phyloP scores from a whole-genome alignment of 2,329 filamentous ascomycete genomes.

The Neonectria faginata region DNA sequence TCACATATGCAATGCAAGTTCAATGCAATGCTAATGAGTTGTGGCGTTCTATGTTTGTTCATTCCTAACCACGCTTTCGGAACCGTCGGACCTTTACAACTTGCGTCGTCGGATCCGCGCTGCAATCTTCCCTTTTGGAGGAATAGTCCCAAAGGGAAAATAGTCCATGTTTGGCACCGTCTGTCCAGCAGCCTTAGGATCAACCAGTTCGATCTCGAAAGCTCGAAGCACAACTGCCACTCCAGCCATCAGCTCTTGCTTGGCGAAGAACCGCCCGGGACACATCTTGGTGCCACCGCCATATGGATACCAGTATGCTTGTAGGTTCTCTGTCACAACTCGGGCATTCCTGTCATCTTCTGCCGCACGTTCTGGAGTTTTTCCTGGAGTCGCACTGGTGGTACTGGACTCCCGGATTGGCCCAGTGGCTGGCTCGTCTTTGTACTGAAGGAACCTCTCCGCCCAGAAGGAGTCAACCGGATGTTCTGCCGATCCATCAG shows the following conservation, averaged over 20 bases:
- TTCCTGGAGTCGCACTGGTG: background rate
- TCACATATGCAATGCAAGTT: background rate
- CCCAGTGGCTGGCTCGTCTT: constrained; percentile 36
- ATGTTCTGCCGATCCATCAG: constrained; percentile 27
- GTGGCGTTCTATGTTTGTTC: background rate
- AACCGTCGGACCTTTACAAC: background rate
- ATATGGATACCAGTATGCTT: constrained; percentile 50
- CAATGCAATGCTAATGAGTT: background rate
- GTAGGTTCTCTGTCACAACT: constrained; percentile 36
- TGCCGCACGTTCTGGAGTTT: background rate
- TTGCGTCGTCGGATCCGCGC: constrained; percentile 32
- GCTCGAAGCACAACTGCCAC: constrained; percentile 47
- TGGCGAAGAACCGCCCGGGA: constrained; percentile 52
- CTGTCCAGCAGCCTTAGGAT: constrained; percentile 22
- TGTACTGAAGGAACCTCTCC: constrained; percentile 38
- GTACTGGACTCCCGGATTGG: constrained; percentile 18
- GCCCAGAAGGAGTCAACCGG: constrained; percentile 39
- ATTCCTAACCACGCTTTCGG: background rate
- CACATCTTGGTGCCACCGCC: constrained; percentile 51
- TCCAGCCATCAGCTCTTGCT: constrained; percentile 48
- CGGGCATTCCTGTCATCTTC: constrained; percentile 28
- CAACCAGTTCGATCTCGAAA: constrained; percentile 48
- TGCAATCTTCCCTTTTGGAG: constrained; percentile 31
- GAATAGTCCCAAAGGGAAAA: constrained; percentile 42
- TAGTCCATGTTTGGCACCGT: constrained; percentile 37